These are phyloP conservation scores for Mycena albidolilacea DNA, from an alignment of 768 basidiomycete species.

Conservation along the genomic window DNA sequence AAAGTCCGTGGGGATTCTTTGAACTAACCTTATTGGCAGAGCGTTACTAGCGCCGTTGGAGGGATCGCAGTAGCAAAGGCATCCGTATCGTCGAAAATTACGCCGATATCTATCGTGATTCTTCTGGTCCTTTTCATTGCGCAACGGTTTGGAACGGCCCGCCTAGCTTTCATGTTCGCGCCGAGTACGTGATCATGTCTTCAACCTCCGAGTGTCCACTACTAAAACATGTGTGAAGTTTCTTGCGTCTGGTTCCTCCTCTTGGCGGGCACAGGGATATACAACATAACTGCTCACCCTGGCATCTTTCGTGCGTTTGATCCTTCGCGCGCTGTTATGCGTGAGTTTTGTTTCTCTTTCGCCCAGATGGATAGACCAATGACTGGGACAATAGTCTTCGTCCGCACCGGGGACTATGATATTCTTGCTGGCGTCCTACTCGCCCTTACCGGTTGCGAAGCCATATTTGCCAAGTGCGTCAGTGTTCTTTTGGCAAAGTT, in stretches of 20 bases:
- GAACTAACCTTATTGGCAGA: constrained; percentile 15
- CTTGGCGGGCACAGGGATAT: constrained; percentile 66
- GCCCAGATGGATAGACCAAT: background rate
- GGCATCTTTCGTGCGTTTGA: constrained; percentile 78
- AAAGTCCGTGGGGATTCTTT: background rate
- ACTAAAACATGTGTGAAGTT: constrained; percentile 49
- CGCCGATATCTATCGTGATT: constrained; percentile 74
- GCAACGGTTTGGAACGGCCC: constrained; percentile 73
- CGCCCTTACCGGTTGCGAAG: constrained; percentile 79
- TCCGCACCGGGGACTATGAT: constrained; percentile 74
- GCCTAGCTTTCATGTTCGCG: constrained; percentile 67
- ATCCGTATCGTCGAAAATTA: constrained; percentile 60
- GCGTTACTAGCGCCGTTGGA: constrained; percentile 75
- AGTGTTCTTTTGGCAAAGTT: background rate
- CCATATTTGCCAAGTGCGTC: constrained; percentile 75
- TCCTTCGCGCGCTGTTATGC: constrained; percentile 74
- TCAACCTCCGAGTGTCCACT: background rate
- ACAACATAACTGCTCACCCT: constrained; percentile 68
- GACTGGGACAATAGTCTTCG: constrained; percentile 62
- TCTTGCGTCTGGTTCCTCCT: constrained; percentile 71
- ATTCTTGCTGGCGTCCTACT: constrained; percentile 75
- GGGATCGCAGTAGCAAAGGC: constrained; percentile 78
- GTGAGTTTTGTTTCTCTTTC: constrained; percentile 50
- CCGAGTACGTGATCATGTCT: constrained; percentile 56
- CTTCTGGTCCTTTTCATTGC: constrained; percentile 69